Base-by-base conservation (phyloP, 2,329 filamentous ascomycete genomes). In the Nemania bipapillata region DNA sequence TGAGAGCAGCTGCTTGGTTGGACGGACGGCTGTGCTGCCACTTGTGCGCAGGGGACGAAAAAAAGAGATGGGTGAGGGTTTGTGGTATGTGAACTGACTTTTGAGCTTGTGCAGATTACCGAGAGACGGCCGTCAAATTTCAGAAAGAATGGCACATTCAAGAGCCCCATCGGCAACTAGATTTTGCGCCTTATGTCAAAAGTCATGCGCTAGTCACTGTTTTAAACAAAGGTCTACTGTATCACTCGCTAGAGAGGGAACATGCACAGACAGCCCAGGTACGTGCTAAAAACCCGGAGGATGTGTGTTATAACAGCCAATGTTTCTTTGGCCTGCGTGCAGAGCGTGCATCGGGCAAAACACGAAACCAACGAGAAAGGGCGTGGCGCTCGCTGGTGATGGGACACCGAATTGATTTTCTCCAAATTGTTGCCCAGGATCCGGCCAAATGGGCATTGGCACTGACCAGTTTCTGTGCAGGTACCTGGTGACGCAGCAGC, bases 81-180 rank as follows among this genome's bases (percentile, higher is more conserved):
- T 75, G 73, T 76, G 72, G 66, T 63, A 72, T 70, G 70, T 64
- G 74, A 75, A 79, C 79, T 79, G 76, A 82, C 78, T 72, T 73
- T 72, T 52, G 66, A 65, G 72, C 72, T 68, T 73, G 74, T 76
- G 74, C 82, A 90, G 89, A 90, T 82, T 91, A 89, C 82, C 86
- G 86, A 80, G 89, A 90, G 79, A 89, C 89, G 50, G 89, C 89
- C 63, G 86, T 87, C 80, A 89, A 89, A 78, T 87, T 91, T 74
- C 88, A 90, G 76, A 90, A 90, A 78, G 88, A 91, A 81, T 91
- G 89, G 89, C 85, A 88, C 79, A 82, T 89, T 72, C 82, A 84
- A 75, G 83, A 87, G 79, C 89, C 89, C 74, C 87, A 90, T 78
- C 85, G 85, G 75, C 83, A 89, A 69, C 86, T 91, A 70, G 83